phyloP scores from a whole-genome alignment of 352 stramenopile species.

The Phytophthora citrophthora region DNA sequence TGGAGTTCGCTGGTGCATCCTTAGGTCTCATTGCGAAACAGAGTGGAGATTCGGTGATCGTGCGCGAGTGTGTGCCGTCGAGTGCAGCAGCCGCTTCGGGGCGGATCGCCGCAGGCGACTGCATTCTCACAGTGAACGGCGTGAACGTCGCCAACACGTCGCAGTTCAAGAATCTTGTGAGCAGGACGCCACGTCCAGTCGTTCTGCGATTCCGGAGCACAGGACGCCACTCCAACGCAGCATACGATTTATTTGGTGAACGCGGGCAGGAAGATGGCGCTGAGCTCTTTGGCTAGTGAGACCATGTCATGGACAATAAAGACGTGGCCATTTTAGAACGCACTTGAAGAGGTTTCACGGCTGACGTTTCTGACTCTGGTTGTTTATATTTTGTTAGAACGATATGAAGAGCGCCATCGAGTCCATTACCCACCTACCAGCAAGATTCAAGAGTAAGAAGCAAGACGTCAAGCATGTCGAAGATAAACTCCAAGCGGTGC shows the following conservation, averaged over 20 bases:
- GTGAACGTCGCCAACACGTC: constrained; percentile 65
- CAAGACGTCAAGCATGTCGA: constrained; percentile 13
- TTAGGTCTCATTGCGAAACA: constrained; percentile 81
- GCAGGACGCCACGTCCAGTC: constrained; percentile 56
- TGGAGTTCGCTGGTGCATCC: constrained; percentile 61
- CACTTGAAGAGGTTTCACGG: constrained; percentile 23
- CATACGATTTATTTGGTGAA: constrained; percentile 81
- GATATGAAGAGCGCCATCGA: constrained; percentile 18
- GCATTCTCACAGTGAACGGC: constrained; percentile 77
- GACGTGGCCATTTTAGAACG: constrained; percentile 16
- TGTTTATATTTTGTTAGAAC: constrained; percentile 1
- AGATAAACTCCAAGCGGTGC: constrained; percentile 23
- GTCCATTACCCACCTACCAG: constrained; percentile 30
- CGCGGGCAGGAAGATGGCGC: constrained; percentile 14
- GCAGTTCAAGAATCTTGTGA: constrained; percentile 80
- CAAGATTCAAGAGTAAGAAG: constrained; percentile 30
- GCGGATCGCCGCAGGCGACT: constrained; percentile 64
- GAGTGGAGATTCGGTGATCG: constrained; percentile 62
- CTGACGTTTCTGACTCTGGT: background rate
- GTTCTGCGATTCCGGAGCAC: constrained; percentile 73
- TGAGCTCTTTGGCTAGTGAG: constrained; percentile 37
- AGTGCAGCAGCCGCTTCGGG: constrained; percentile 60
- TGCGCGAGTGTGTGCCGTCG: constrained; percentile 71
- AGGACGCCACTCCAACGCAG: constrained; percentile 46
- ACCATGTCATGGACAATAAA: constrained; percentile 5